phyloP scores from a whole-genome alignment of 2,329 filamentous ascomycete species.

The Aspergillus terreus region DNA sequence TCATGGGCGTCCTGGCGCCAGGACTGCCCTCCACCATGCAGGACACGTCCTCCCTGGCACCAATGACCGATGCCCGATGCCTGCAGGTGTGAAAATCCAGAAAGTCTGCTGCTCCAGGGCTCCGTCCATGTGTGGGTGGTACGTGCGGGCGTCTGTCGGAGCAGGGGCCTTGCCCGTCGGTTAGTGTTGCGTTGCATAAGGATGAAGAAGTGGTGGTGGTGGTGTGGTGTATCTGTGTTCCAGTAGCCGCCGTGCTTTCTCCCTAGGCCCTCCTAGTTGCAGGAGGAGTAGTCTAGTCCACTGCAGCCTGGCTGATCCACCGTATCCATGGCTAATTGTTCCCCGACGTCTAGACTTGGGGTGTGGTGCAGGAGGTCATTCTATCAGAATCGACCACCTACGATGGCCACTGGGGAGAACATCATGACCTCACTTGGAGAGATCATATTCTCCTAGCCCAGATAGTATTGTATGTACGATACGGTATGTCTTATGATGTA shows the following conservation, averaged over 20 bases:
- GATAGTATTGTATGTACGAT: not conserved
- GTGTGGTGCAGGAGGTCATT: too few species aligned
- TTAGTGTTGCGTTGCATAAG: not conserved
- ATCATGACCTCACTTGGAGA: too few species aligned
- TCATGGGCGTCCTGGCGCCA: not conserved
- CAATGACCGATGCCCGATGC: slow-evolving; percentile 7
- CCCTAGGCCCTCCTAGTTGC: not conserved
- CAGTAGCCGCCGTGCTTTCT: slow-evolving; percentile 9
- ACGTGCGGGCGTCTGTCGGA: not conserved
- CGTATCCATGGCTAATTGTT: not conserved
- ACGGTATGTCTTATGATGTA: not conserved
- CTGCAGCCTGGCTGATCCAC: not conserved
- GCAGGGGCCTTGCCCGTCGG: not conserved
- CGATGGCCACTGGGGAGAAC: too few species aligned
- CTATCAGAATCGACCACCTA: too few species aligned
- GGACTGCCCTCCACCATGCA: not conserved
- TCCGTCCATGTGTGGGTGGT: not conserved
- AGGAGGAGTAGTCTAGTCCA: not conserved
- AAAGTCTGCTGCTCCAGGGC: not conserved
- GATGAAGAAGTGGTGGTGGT: not conserved
- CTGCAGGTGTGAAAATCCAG: not conserved
- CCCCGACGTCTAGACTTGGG: not conserved
- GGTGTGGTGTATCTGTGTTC: slow-evolving; percentile 2
- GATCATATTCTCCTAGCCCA: too few species aligned
- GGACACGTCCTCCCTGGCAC: slow-evolving; percentile 2